Base-by-base conservation (phyloP, 306 rosid species). In the Hylodesmum podocarpum region DNA sequence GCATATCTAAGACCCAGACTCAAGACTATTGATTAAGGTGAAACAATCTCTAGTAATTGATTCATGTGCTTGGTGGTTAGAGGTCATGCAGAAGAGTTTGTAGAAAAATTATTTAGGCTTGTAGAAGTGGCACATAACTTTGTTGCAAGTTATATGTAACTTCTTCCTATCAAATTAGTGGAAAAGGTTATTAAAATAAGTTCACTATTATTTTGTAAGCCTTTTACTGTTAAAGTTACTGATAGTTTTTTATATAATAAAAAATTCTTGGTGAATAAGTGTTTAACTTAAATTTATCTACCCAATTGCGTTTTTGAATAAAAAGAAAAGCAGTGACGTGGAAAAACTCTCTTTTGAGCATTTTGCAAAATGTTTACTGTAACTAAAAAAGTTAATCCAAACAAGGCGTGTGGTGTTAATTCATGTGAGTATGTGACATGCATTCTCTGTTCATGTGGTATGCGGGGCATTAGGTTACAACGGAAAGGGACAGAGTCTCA, bases 391-490 rank as follows among this genome's bases (percentile, higher is more conserved):
- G 27, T 33, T 39, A 44, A 66, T 46, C 22, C 18, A 66, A 58
- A 44, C 57, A 65, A 25, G 73, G 14, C 24, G 24, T 59, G 47
- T 28, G 49, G 40, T 29, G 41, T 21, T 55, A 64, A 65, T 70
- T 59, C 51, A 58, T 73, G 39, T 27, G 49, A 4, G 12, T 61
- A 50, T 65, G 64, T 39, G 19, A 22, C 28, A 69, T 73, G 28
- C 24, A 75, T 39, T 46, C 10, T 40, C 37, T 70, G 46, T 25
- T 77, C 67, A 80, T 73, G 59, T 57, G 71, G 4, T 66, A 69
- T 78, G 69, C 67, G 80, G 76, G 80, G 81, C 68, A 79, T 84
- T 61, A 62, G 73, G 72, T n/a, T n/a, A n/a, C n/a, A n/a, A n/a
- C n/a, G n/a, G n/a, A n/a, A n/a, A n/a, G n/a, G n/a, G n/a, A n/a